These are phyloP conservation scores for Neurospora africana DNA, from an alignment of 495 filamentous ascomycete species.

Conservation along the genomic window DNA sequence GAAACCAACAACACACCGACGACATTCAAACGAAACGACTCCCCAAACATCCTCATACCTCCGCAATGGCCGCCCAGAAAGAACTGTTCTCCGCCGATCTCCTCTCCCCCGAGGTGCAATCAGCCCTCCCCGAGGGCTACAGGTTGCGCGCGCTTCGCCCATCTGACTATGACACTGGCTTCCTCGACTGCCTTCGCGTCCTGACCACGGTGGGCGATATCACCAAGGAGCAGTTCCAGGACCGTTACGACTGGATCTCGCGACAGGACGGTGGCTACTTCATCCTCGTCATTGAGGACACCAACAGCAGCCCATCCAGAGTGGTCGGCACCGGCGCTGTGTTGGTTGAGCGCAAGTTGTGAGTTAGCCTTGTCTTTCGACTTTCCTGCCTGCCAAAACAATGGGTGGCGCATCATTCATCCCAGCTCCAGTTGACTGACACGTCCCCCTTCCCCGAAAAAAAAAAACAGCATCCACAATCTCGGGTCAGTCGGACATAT, in stretches of 20 bases:
- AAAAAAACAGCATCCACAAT: constrained; percentile 50
- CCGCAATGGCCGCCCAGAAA: constrained; percentile 33
- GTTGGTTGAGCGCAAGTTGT: constrained; percentile 82
- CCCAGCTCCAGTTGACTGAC: not conserved
- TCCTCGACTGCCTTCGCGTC: constrained; percentile 83
- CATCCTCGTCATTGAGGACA: constrained; percentile 71
- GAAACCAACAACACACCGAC: not conserved
- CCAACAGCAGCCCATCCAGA: constrained; percentile 28
- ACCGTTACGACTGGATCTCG: constrained; percentile 77
- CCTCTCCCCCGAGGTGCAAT: constrained; percentile 63
- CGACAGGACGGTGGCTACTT: constrained; percentile 74
- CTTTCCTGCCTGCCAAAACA: not conserved
- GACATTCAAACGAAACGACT: not conserved
- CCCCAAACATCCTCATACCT: not conserved
- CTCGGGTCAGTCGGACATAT: constrained; percentile 84
- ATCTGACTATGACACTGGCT: constrained; percentile 66
- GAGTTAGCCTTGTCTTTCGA: constrained; percentile 14
- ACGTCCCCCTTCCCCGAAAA: not conserved
- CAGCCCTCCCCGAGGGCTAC: constrained; percentile 69
- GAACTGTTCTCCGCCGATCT: constrained; percentile 69
- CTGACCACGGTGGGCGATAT: constrained; percentile 91
- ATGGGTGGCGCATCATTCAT: not conserved
- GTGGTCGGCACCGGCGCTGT: constrained; percentile 83
- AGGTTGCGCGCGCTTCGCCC: constrained; percentile 67
- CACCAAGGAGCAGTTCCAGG: constrained; percentile 57